Evolutionary conservation across 1,139 yeast species (phyloP), one percentile per base, ranked within the genome.

Genomic region (Diutina sp.): DNA sequence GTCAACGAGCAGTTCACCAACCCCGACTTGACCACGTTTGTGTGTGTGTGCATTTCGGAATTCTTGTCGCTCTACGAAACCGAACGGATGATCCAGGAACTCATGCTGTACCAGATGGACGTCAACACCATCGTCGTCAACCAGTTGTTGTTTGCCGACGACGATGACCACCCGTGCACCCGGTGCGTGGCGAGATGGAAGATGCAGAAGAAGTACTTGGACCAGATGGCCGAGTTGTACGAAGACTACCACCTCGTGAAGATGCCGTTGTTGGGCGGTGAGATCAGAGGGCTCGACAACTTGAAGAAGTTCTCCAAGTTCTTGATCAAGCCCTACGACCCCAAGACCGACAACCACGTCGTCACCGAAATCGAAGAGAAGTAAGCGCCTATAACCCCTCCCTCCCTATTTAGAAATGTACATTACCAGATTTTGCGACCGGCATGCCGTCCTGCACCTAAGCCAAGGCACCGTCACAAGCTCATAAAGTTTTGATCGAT

Each of bases 31-130:
- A 93, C 99, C 28, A 93, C 99, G 0, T 93, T 93, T 70, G 89
- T 93, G 32, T 93, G 98, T 73, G 99, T 93, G 52, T 93, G 99
- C 73, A 93, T 93, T 62, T 90, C 97, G 54, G 99, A 93, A 72
- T 93, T 93, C 71, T 78, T 93, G 67, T 91, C 98, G 2, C 77
- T 93, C 57, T 93, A 93, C 70, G 99, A 93, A 72, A 91, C 98
- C 29, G 99, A 93, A 74, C 85, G 99, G 73, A 83, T 93, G 85
- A 88, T 91, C 63, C 99, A 93, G 73, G 99, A 93, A 69, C 81
- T 93, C 68, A 87, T 90, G 74, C 85, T 95, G 56, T 93, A 89
- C 72, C 88, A 90, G 62, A 93, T 93, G 85, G 99, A 93, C 69
- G 96, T 95, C 60, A 93, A 90, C 70, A 87, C 97, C 52, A 93